Evolutionary conservation across 805 yeast species (phyloP), one percentile per base, ranked within the genome.

Genomic region (Saturnispora gosingensis): DNA sequence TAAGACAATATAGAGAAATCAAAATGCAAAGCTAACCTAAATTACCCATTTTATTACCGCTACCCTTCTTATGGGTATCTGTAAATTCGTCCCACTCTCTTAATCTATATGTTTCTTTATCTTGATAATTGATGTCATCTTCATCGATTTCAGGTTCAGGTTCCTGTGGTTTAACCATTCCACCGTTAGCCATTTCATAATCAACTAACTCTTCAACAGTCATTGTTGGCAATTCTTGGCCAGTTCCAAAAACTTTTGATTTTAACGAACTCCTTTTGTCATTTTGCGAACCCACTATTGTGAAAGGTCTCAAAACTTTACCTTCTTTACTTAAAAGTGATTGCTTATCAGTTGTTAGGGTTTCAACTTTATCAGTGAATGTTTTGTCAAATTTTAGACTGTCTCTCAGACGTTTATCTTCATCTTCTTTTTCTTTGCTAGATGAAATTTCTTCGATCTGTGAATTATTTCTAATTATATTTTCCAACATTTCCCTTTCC

Each of bases 11-110:
- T n/a, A 15, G 16, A 9, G 22, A 34, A 1, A 5, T 34, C 16
- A 35, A 35, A 18, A 10, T 38, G 9, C 9, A 38, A 27, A 22
- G 28, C 45, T 55, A 78, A 6, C 91, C 91, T 51, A 79, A 68
- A 59, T 83, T 80, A 43, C 65, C 65, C 65, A 76, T 80, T 45
- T 90, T 88, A 63, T 91, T 91, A 10, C 99, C 99, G 52, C 90
- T 82, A 7, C 99, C 99, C 60, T 79, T 81, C 0, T 89, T 85
- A 63, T 88, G 81, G 3, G 80, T 79, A 56, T 93, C 99, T 45
- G 82, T 81, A 73, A 91, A 93, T 54, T 86, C 95, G 67, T 93
- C 99, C 98, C 98, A 93, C 42, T 78, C 76, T 52, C 99, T 75
- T 51, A 83, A 80, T 61, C 85, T 81, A 59, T 83, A 77, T 4